Evolutionary conservation across 1,284 basidiomycete species (phyloP).

Genomic region (Hypsizygus ulmarius): DNA sequence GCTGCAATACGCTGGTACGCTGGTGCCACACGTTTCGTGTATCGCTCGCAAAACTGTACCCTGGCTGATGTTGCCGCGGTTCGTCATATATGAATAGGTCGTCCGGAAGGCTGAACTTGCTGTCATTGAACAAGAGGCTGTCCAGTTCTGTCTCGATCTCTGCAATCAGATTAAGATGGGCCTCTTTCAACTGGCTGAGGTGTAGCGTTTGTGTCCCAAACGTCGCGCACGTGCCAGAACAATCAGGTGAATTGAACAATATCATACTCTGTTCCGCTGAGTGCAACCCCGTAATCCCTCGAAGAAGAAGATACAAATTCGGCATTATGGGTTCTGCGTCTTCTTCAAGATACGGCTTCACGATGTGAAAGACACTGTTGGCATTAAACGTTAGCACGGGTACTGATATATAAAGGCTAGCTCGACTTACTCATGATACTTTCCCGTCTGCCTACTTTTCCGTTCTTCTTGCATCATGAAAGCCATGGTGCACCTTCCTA

Average conservation of each 20-base stretch:
- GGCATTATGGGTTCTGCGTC: constrained; percentile 4
- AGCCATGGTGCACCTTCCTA: constrained; percentile 3
- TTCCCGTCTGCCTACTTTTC: background rate
- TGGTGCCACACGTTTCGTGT: background rate
- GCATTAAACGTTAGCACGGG: too few species aligned
- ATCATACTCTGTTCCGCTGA: constrained; percentile 8
- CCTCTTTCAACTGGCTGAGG: too few species aligned
- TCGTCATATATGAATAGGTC: background rate
- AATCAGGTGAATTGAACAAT: constrained; percentile 6
- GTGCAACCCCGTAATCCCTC: background rate
- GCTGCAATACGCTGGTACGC: background rate
- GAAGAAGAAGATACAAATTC: constrained; percentile 10
- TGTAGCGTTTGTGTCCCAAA: too few species aligned
- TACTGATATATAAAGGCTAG: too few species aligned
- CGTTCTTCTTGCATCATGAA: background rate
- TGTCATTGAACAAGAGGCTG: background rate
- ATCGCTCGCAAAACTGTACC: background rate
- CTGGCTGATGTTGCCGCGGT: background rate
- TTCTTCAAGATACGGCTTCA: background rate
- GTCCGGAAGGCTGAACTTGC: background rate
- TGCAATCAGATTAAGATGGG: background rate
- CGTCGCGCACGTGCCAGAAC: too few species aligned
- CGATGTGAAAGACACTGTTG: background rate
- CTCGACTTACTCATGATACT: constrained; percentile 1
- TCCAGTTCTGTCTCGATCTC: background rate